These are phyloP conservation scores for Cladosporium sp. DNA, from an alignment of 2,329 filamentous ascomycete species.

Conservation along the genomic window DNA sequence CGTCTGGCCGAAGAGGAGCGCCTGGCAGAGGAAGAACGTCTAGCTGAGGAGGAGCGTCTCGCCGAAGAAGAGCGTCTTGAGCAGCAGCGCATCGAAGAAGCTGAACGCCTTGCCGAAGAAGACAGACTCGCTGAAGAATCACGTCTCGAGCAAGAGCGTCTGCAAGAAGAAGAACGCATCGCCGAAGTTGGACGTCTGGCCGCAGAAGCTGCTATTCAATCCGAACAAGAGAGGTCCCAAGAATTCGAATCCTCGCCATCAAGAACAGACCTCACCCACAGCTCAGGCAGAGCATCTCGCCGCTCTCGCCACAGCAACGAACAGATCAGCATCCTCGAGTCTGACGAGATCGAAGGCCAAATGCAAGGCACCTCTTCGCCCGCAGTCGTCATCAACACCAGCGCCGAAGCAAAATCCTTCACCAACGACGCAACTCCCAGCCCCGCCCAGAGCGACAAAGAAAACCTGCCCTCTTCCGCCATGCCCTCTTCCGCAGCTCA, in stretches of 20 bases:
- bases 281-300: constrained; percentile 15
- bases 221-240: constrained; percentile 29
- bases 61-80: background rate
- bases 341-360: background rate
- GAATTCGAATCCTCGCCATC: constrained; percentile 35
- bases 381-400: background rate
- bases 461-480: constrained; percentile 31
- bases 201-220: constrained; percentile 15
- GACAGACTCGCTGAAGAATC: constrained; percentile 1
- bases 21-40: background rate
- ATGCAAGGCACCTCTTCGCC: constrained; percentile 2
- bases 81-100: background rate
- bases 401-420: constrained; percentile 32
- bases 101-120: background rate
- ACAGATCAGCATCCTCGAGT: constrained; percentile 4
- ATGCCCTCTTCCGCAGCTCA: constrained; percentile 26
- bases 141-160: background rate
- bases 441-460: constrained; percentile 37
- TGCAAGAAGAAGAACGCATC: background rate
- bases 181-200: background rate
- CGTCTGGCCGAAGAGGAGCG: constrained; percentile 1
- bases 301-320: constrained; percentile 17
- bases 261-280: constrained; percentile 14
- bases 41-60: background rate
- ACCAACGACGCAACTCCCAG: constrained; percentile 33